These are phyloP conservation scores for Phialemonium atrogriseum DNA, from an alignment of 2,329 filamentous ascomycete species.

Conservation along the genomic window DNA sequence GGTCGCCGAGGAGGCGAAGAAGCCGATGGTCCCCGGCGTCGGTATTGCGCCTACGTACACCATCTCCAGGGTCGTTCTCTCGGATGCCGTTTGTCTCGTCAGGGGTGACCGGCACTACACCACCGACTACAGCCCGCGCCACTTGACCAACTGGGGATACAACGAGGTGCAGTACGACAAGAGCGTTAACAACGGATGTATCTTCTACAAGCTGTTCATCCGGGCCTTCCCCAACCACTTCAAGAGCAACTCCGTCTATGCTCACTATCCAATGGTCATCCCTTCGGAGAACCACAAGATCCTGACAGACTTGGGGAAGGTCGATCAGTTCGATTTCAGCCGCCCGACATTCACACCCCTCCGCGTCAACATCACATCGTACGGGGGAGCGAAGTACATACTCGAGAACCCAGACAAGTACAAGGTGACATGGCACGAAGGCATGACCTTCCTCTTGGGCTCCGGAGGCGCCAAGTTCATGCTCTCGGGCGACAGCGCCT, in stretches of 20 bases:
- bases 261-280: conserved; percentile 66
- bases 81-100: conserved; percentile 71
- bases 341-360: conserved; percentile 44
- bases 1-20: conserved; percentile 67
- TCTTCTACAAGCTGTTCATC: conserved; percentile 78
- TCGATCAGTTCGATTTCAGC: conserved; percentile 61
- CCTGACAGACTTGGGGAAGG: conserved; percentile 57
- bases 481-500: conserved; percentile 41
- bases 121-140: conserved; percentile 63
- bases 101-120: conserved; percentile 75
- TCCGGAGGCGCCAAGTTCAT: conserved; percentile 44
- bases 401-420: conserved; percentile 54
- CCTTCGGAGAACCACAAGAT: conserved; percentile 67
- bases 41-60: conserved; percentile 71
- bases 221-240: conserved; percentile 76
- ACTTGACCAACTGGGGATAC: conserved; percentile 79
- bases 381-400: conserved; percentile 52
- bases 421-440: conserved; percentile 56
- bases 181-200: conserved; percentile 69
- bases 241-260: conserved; percentile 69
- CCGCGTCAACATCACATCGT: conserved; percentile 50
- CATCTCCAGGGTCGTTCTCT: conserved; percentile 67
- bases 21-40: conserved; percentile 64
- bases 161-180: conserved; percentile 65
- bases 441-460: conserved; percentile 55